These are phyloP conservation scores for Sporothrix luriei DNA, from an alignment of 2,329 filamentous ascomycete species.

Conservation along the genomic window DNA sequence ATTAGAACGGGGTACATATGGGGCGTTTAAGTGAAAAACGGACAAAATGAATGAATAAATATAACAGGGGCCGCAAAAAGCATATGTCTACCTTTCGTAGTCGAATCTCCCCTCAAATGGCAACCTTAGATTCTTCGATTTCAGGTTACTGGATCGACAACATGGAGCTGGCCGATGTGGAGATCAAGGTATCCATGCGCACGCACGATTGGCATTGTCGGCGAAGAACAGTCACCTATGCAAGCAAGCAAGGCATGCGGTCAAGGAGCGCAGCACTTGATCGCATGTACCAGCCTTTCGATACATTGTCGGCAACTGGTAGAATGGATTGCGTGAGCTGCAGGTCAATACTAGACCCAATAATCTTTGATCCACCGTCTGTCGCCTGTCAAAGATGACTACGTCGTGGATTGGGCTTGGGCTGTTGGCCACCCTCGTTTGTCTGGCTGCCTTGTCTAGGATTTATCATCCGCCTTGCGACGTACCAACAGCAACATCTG, in stretches of 20 bases:
- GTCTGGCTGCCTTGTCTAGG: not conserved
- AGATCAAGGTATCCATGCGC: conserved; percentile 8
- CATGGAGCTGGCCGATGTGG: conserved; percentile 12
- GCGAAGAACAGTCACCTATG: not conserved
- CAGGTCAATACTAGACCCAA: conserved; percentile 5
- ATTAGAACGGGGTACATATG: not conserved
- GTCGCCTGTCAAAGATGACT: not conserved
- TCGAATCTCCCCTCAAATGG: not conserved
- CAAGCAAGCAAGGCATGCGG: conserved; percentile 7
- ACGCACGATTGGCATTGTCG: not conserved
- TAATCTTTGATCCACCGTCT: not conserved
- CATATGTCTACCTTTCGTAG: not conserved
- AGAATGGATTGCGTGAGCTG: not conserved
- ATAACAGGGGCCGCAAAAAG: not conserved
- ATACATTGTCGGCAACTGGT: not conserved
- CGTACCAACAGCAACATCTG: not conserved
- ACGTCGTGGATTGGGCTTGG: too few species aligned
- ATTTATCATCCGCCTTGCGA: not conserved
- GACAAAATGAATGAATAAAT: not conserved
- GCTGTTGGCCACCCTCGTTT: not conserved
- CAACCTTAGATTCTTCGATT: not conserved
- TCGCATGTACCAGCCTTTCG: not conserved
- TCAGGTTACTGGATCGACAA: not conserved
- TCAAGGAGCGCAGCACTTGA: not conserved
- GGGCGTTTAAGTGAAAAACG: not conserved